Evolutionary conservation across 164 flowering plant genomes (phyloP).

Genomic region (Berberis thunbergii): DNA sequence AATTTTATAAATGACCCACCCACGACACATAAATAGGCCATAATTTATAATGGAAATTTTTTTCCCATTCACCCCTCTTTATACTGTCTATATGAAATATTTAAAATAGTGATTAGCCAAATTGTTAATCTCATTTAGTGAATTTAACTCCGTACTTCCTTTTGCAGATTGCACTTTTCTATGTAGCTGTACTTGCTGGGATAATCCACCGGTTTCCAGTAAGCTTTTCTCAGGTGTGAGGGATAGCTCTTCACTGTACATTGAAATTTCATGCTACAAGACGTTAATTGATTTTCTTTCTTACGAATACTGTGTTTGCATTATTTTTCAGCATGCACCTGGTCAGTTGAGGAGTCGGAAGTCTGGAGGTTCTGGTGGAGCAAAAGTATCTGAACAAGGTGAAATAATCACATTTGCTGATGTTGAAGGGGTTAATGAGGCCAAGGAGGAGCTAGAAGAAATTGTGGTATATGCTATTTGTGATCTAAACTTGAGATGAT

Average conservation of each 20-base stretch:
- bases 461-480: slow-evolving; percentile 65
- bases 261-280: background rate
- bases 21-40: too few relatives aligned
- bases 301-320: background rate
- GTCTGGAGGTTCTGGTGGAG: slow-evolving; percentile 57
- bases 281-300: too few relatives aligned
- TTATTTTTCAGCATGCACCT: slow-evolving; percentile 48
- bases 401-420: slow-evolving; percentile 84
- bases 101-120: too few relatives aligned
- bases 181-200: slow-evolving; percentile 80
- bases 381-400: slow-evolving; percentile 74
- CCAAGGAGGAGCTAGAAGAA: slow-evolving; percentile 98
- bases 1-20: too few relatives aligned
- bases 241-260: slow-evolving; percentile 1
- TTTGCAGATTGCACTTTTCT: slow-evolving; percentile 81
- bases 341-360: slow-evolving; percentile 91
- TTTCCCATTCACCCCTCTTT: too few relatives aligned
- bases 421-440: slow-evolving; percentile 99
- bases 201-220: slow-evolving; percentile 79
- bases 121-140: background rate
- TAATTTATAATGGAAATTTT: too few relatives aligned
- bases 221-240: slow-evolving; percentile 76
- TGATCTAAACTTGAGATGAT: background rate
- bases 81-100: too few relatives aligned
- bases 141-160: slow-evolving; percentile 8